These are phyloP conservation scores for Cyberlindnera xishuangbannaensis DNA, from an alignment of 805 yeast genomes.

Conservation along the genomic window DNA sequence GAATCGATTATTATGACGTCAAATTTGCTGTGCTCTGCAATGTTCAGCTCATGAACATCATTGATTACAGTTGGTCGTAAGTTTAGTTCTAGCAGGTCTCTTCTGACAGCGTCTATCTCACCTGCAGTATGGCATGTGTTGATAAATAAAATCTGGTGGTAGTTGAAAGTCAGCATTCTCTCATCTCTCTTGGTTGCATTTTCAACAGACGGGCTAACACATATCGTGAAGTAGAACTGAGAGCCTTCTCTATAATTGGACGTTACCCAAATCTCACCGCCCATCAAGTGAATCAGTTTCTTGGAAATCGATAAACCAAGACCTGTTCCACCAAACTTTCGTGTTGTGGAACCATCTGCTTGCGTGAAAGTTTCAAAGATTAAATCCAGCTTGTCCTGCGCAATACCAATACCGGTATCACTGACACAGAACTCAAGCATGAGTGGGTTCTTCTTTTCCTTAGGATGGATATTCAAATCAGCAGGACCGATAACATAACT, in stretches of 20 bases:
- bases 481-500: conserved; percentile 24
- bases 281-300: conserved; percentile 84
- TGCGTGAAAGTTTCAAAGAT: conserved; percentile 89
- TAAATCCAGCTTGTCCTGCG: conserved; percentile 74
- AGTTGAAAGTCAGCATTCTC: conserved; percentile 62
- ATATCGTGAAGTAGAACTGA: conserved; percentile 73
- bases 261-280: conserved; percentile 90
- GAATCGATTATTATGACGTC: conserved; percentile 83
- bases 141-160: conserved; percentile 65
- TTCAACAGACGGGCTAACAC: conserved; percentile 64
- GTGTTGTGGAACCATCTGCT: conserved; percentile 90
- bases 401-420: conserved; percentile 89
- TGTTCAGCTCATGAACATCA: conserved; percentile 50
- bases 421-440: conserved; percentile 77
- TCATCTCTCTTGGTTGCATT: conserved; percentile 62
- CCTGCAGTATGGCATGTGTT: conserved; percentile 53
- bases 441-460: conserved; percentile 28
- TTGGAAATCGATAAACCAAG: conserved; percentile 83
- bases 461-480: conserved; percentile 17
- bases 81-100: conserved; percentile 47
- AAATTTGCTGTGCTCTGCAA: conserved; percentile 47
- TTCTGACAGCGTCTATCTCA: conserved; percentile 46
- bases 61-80: conserved; percentile 57
- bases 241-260: conserved; percentile 79
- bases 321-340: conserved; percentile 93